These are phyloP conservation scores for Pestalotiopsis sp. DNA, from an alignment of 2,329 filamentous ascomycete species.

Conservation along the genomic window DNA sequence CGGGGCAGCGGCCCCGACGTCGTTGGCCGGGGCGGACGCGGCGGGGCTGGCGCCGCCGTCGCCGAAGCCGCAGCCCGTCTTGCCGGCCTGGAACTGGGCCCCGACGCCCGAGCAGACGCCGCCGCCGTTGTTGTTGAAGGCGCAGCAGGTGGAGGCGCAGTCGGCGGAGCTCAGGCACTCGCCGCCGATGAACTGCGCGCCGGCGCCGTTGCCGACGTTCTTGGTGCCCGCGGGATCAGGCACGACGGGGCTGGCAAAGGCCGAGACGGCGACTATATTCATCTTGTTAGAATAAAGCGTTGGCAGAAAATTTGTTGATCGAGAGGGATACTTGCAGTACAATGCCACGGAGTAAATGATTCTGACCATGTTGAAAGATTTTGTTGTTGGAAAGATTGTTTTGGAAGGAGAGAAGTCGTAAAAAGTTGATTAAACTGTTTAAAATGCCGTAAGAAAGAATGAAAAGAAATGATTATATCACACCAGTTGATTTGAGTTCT, in stretches of 20 bases:
- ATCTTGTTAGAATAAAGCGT: neutral
- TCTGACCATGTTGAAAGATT: conserved; percentile 8
- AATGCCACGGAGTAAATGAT: neutral
- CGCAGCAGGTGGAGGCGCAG: conserved; percentile 30
- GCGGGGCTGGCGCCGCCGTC: conserved; percentile 11
- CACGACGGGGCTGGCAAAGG: conserved; percentile 13
- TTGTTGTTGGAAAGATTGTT: neutral
- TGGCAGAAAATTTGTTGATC: neutral
- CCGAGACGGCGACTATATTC: conserved; percentile 11
- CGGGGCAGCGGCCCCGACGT: neutral
- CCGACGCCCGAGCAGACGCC: conserved; percentile 36
- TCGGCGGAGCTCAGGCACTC: conserved; percentile 25
- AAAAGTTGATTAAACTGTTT: neutral
- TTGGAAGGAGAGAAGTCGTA: neutral
- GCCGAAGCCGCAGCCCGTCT: conserved; percentile 29
- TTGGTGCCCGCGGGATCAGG: conserved; percentile 25
- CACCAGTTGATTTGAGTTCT: neutral
- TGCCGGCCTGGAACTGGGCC: conserved; percentile 34
- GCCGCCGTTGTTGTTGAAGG: conserved; percentile 23
- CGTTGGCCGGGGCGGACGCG: neutral
- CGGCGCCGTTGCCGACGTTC: conserved; percentile 27
- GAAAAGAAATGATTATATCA: no score
- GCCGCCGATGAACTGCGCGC: conserved; percentile 28
- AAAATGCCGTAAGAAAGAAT: no score
- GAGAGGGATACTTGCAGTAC: conserved; percentile 1